Base-by-base conservation (phyloP, 2,329 filamentous ascomycete genomes). In the Alternaria incomplexa region DNA sequence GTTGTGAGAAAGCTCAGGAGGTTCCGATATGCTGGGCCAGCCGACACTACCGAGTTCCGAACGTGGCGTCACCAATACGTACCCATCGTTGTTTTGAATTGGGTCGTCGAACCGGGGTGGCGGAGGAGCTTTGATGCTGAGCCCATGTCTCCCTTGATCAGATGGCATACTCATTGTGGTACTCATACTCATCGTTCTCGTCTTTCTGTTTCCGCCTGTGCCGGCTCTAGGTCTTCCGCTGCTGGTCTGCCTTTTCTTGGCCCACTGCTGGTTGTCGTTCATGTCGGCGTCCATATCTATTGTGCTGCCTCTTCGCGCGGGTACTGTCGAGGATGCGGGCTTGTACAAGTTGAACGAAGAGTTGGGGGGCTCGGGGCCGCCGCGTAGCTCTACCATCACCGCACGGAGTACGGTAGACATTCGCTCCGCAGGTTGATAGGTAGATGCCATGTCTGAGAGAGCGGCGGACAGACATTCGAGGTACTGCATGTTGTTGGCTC, bases 381-480 rank as follows among this genome's bases (percentile, higher is more conserved):
- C 70, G 30, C 75, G 75, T 3, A 87, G 79, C 64, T 87, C 84
- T 7, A 81, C 75, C 43, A 86, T 80, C n/a, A 87, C 84, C n/a
- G 81, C 82, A 62, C 84, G 82, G 5, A 88, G 80, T 6, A 87
- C 80, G 15, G 81, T 77, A 28, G 85, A 83, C 85, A 88, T 87
- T 56, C 83, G 81, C 32, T 83, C 82, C 0, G 85, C 85, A 1
- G 86, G 85, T 58, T 86, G 82, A 71, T 86, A 87, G 1, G 83
- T 83, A 20, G 81, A 73, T 50, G 82, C 81, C 85, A 87, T 86
- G 64, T 87, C 86, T 20, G 82, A 78, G 8, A 88, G 80, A 5
- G 85, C 83, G 11, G 81, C 79, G 0, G 84, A 83, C 2, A 88
- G 80, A 36, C 85, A 85, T 74, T 87, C 85, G 11, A 88, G 81